Evolutionary conservation across 2,329 filamentous ascomycete species (phyloP).

Genomic region (Trichoderma guizhouense): DNA sequence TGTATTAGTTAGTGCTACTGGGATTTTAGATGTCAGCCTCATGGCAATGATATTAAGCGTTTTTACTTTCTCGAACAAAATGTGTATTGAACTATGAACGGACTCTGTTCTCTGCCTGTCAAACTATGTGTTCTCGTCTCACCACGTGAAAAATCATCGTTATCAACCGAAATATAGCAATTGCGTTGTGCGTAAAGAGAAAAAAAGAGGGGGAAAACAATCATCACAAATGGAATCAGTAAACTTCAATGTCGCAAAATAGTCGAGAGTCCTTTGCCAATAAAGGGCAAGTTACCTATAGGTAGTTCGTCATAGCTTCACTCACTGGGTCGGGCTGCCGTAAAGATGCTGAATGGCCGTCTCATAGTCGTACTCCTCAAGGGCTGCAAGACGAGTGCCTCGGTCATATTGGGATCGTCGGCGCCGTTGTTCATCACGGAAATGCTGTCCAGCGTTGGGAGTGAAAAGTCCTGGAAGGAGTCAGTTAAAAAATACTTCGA

Average conservation of each 20-base stretch:
- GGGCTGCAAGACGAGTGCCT: constrained; percentile 68
- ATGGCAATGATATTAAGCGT: constrained; percentile 1
- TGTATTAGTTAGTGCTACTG: not conserved
- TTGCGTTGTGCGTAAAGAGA: not conserved
- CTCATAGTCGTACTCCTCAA: constrained; percentile 60
- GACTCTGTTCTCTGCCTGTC: not conserved
- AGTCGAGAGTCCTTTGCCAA: not conserved
- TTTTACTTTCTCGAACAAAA: not conserved
- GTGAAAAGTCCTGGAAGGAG: constrained; percentile 67
- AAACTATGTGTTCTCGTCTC: constrained; percentile 18
- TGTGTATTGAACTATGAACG: constrained; percentile 3
- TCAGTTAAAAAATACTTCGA: not conserved
- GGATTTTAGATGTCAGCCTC: not conserved
- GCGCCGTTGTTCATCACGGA: constrained; percentile 71
- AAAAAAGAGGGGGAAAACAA: not conserved
- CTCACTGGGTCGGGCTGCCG: constrained; percentile 20
- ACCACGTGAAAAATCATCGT: constrained; percentile 20
- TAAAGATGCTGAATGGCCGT: constrained; percentile 40
- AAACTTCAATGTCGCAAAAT: constrained; percentile 9
- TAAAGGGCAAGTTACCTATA: not conserved
- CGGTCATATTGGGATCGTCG: constrained; percentile 77
- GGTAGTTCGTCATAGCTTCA: not conserved
- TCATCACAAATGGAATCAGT: constrained; percentile 15
- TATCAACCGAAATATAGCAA: constrained; percentile 22
- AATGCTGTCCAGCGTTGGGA: constrained; percentile 70